These are phyloP conservation scores for Candida glaebosa DNA, from an alignment of 805 yeast genomes.

Conservation along the genomic window DNA sequence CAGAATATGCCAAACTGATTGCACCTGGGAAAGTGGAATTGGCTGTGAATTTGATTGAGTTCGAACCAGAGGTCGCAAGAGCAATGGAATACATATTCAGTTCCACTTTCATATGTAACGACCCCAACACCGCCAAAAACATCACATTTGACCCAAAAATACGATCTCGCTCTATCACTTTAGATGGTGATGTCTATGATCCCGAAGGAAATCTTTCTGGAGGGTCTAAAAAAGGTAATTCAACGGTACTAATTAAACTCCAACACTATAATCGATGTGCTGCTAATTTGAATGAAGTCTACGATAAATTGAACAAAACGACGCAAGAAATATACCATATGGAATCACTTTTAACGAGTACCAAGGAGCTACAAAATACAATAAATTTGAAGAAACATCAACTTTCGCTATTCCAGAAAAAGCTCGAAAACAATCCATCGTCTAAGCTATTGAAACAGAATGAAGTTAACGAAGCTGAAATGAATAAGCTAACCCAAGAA, in stretches of 20 bases:
- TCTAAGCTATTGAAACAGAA: conserved; percentile 51
- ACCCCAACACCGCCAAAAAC: conserved; percentile 81
- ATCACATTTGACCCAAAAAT: conserved; percentile 86
- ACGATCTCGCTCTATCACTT: conserved; percentile 77
- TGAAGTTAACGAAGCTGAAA: conserved; percentile 44
- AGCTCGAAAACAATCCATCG: conserved; percentile 53
- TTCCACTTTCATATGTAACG: conserved; percentile 78
- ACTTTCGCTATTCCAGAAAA: conserved; percentile 51
- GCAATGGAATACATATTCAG: conserved; percentile 96
- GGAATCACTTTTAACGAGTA: conserved; percentile 42
- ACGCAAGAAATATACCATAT: conserved; percentile 40
- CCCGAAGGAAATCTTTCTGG: conserved; percentile 96
- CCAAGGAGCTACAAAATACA: conserved; percentile 56
- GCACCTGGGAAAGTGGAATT: conserved; percentile 85
- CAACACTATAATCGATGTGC: conserved; percentile 57
- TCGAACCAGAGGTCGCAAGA: conserved; percentile 59
- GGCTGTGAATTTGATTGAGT: conserved; percentile 81
- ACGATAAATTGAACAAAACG: conserved; percentile 39
- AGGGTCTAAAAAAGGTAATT: conserved; percentile 69
- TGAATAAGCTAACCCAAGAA: conserved; percentile 35
- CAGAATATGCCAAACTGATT: conserved; percentile 65
- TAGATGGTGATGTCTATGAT: conserved; percentile 92
- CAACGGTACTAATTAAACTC: conserved; percentile 59
- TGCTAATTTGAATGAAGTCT: conserved; percentile 36
- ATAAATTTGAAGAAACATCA: conserved; percentile 58